Evolutionary conservation across 2,329 filamentous ascomycete genomes (phyloP).

Genomic region (Xylaria sp.): DNA sequence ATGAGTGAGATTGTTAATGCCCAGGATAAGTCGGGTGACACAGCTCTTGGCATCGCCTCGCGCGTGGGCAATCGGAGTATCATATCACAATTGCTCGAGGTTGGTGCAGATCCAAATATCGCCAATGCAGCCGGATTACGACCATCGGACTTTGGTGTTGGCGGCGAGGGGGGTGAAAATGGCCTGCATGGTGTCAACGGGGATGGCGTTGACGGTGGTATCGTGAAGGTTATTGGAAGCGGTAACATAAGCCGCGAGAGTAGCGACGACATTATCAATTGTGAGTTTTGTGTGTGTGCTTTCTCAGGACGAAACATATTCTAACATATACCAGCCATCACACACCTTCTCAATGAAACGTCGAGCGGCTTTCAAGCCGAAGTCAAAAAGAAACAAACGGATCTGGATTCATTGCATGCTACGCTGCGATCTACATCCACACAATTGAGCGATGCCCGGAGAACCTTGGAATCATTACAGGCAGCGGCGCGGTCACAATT

Average conservation of each 20-base stretch:
- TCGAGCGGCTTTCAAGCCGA: conserved; percentile 80
- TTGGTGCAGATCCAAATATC: conserved; percentile 91
- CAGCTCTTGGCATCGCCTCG: conserved; percentile 90
- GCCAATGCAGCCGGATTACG: conserved; percentile 87
- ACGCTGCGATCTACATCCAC: conserved; percentile 81
- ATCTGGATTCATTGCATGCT: conserved; percentile 80
- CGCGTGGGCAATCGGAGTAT: conserved; percentile 93
- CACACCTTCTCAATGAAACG: conserved; percentile 79
- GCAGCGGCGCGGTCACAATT: conserved; percentile 67
- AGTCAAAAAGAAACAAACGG: conserved; percentile 81
- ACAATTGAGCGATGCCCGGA: conserved; percentile 77
- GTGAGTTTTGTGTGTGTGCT: conserved; percentile 56
- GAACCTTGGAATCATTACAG: conserved; percentile 73
- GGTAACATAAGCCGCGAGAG: conserved; percentile 70
- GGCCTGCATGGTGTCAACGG: conserved; percentile 39
- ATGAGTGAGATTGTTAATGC: conserved; percentile 98
- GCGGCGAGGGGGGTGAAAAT: conserved; percentile 56
- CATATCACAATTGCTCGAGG: conserved; percentile 94
- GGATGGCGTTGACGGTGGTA: conserved; percentile 42
- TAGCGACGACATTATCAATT: conserved; percentile 78
- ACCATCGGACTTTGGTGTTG: conserved; percentile 93
- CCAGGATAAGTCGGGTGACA: conserved; percentile 92
- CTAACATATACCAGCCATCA: conserved; percentile 65
- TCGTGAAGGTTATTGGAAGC: conserved; percentile 51
- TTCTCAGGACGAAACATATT: neutral